Conservation (phyloP, 2,329 filamentous ascomycete species). For the Fusarium nodosum region DNA sequence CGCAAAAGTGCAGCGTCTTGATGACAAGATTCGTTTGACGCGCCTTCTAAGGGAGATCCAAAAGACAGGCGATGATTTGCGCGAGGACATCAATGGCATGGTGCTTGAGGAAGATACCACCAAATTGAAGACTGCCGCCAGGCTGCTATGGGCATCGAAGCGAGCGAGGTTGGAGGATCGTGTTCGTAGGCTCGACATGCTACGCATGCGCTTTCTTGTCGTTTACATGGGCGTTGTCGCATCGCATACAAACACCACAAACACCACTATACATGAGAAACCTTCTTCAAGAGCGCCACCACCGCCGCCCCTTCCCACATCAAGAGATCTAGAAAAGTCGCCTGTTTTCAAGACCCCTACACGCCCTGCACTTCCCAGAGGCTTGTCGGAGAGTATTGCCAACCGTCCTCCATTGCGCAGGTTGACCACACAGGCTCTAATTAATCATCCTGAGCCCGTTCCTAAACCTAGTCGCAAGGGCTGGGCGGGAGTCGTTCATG, state of each 20-base stretch:
- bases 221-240: slow-evolving; percentile 73
- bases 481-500: slow-evolving; percentile 74
- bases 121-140: slow-evolving; percentile 62
- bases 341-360: slow-evolving; percentile 49
- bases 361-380: slow-evolving; percentile 56
- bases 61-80: slow-evolving; percentile 70
- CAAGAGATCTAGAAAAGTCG: slow-evolving; percentile 56
- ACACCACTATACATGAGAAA: slow-evolving; percentile 52
- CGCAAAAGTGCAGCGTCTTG: slow-evolving; percentile 68
- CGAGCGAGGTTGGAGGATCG: slow-evolving; percentile 68
- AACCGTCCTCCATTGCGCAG: slow-evolving; percentile 65
- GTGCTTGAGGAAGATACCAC: slow-evolving; percentile 61
- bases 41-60: slow-evolving; percentile 73
- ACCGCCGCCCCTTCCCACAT: slow-evolving; percentile 47
- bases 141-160: slow-evolving; percentile 71
- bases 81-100: slow-evolving; percentile 69
- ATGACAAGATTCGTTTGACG: slow-evolving; percentile 72
- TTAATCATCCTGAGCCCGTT: slow-evolving; percentile 65
- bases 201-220: slow-evolving; percentile 75
- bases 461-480: slow-evolving; percentile 61
- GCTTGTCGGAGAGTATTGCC: slow-evolving; percentile 60
- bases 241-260: slow-evolving; percentile 45
- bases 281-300: slow-evolving; percentile 46
- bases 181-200: slow-evolving; percentile 69
- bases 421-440: slow-evolving; percentile 64